A percentile compares a stretch with the other conserved stretches of the same genome.
These are phyloP conservation scores for Excoecaria cochinchinensis DNA, from an alignment of 345 rosid species.

Conservation along the genomic window DNA sequence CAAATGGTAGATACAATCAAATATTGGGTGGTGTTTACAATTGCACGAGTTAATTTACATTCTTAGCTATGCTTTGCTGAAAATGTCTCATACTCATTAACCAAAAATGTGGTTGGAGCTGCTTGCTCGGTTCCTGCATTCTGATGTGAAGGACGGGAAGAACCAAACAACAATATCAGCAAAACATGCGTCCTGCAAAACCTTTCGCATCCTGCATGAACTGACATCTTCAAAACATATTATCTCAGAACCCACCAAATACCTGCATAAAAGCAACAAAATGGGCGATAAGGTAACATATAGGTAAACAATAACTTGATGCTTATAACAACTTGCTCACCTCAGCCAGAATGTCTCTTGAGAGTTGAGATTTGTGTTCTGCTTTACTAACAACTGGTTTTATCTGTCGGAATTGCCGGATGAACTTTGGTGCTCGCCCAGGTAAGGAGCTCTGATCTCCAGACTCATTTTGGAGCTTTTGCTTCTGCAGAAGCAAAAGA, in stretches of 20 bases:
- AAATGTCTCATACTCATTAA: too few relatives aligned
- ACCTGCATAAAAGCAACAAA: slow-evolving; percentile 37
- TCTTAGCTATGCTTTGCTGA: too few relatives aligned
- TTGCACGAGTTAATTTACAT: too few relatives aligned
- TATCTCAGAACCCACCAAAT: slow-evolving; percentile 47
- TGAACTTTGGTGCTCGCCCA: slow-evolving; percentile 37
- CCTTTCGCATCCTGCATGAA: too few relatives aligned
- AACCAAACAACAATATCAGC: too few relatives aligned
- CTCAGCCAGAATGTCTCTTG: slow-evolving; percentile 67
- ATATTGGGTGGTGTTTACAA: too few relatives aligned
- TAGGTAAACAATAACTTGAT: not conserved
- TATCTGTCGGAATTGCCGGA: slow-evolving; percentile 70
- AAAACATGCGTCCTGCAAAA: too few relatives aligned
- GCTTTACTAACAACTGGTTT: slow-evolving; percentile 50
- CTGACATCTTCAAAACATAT: not conserved
- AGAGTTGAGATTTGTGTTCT: slow-evolving; percentile 55
- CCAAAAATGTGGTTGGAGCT: too few relatives aligned
- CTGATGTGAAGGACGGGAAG: too few relatives aligned
- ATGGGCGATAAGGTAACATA: not conserved
- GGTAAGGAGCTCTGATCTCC: slow-evolving; percentile 32
- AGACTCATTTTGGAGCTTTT: slow-evolving; percentile 49
- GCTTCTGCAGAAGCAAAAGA: slow-evolving; percentile 58
- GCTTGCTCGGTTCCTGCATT: too few relatives aligned
- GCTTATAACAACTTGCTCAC: slow-evolving; percentile 47
- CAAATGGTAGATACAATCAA: too few relatives aligned